Evolutionary conservation across 2,329 filamentous ascomycete species (phyloP).

Genomic region (Aspergillus unguis): DNA sequence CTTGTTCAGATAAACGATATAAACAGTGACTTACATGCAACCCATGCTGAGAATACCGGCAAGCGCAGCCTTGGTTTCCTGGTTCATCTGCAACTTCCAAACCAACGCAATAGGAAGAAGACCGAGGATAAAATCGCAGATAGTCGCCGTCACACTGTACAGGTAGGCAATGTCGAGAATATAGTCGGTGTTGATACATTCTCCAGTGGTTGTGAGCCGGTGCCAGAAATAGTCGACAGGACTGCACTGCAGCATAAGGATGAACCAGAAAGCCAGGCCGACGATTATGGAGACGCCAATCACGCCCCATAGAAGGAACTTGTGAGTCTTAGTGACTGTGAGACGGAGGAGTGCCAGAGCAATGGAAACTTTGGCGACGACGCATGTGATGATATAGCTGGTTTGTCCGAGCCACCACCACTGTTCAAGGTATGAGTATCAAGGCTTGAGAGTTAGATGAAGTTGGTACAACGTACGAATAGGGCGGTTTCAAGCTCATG

Average conservation of each 20-base stretch:
- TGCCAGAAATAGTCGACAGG: constrained; percentile 54
- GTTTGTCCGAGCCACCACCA: constrained; percentile 57
- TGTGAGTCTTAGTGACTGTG: constrained; percentile 45
- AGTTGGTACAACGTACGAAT: constrained; percentile 27
- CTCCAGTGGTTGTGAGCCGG: constrained; percentile 15
- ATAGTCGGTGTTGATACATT: constrained; percentile 15
- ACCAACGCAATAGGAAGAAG: constrained; percentile 55
- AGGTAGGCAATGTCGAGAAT: constrained; percentile 46
- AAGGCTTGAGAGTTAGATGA: too few species aligned
- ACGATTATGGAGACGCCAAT: constrained; percentile 47
- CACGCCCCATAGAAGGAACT: constrained; percentile 46
- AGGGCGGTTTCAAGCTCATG: constrained; percentile 30
- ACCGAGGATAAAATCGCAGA: constrained; percentile 53
- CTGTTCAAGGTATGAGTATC: constrained; percentile 17
- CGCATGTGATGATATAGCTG: constrained; percentile 51
- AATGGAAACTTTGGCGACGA: constrained; percentile 51
- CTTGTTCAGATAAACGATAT: background rate
- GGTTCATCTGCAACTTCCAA: constrained; percentile 54
- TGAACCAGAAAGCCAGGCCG: constrained; percentile 49
- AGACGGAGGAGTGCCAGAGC: constrained; percentile 55
- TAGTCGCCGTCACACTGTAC: constrained; percentile 48
- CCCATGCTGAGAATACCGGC: constrained; percentile 56
- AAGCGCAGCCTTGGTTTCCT: constrained; percentile 51
- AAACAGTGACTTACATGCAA: constrained; percentile 42
- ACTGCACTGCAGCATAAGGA: constrained; percentile 53